Evolutionary conservation across 306 rosid species (phyloP).

Genomic region (Quercus bicolor): DNA sequence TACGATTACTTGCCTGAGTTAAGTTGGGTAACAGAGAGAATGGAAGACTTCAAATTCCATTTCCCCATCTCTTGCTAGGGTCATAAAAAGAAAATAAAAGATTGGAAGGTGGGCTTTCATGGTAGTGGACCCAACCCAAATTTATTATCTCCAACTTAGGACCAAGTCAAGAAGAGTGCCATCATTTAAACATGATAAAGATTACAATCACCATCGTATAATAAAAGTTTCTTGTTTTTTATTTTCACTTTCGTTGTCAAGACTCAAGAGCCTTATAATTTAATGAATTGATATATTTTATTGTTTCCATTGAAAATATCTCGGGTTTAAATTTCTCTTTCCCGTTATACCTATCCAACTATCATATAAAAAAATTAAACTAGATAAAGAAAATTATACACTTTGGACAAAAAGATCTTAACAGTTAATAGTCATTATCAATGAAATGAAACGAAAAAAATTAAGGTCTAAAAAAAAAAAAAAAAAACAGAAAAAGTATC

Average conservation of each 20-base stretch:
- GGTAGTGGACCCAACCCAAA: neutral
- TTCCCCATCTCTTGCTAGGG: neutral
- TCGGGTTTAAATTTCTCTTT: no score
- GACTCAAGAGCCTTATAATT: neutral
- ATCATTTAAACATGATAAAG: neutral
- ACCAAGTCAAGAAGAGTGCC: slow-evolving; percentile 1
- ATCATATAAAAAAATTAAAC: neutral
- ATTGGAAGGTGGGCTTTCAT: neutral
- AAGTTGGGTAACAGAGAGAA: neutral
- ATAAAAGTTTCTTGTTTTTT: no score
- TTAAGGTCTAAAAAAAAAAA: neutral
- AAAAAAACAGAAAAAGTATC: neutral
- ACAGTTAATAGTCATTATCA: slow-evolving; percentile 31
- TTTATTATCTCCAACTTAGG: neutral
- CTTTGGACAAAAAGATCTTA: neutral
- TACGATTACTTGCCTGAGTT: neutral
- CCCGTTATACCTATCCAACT: no score
- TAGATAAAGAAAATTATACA: neutral
- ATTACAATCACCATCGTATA: neutral
- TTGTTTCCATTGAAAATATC: no score
- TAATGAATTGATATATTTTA: no score
- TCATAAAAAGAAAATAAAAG: neutral
- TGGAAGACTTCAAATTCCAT: slow-evolving; percentile 3
- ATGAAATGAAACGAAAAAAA: neutral
- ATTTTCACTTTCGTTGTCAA: neutral